These are phyloP conservation scores for Neurospora crassa DNA, from an alignment of 2,329 filamentous ascomycete species.

Conservation along the genomic window DNA sequence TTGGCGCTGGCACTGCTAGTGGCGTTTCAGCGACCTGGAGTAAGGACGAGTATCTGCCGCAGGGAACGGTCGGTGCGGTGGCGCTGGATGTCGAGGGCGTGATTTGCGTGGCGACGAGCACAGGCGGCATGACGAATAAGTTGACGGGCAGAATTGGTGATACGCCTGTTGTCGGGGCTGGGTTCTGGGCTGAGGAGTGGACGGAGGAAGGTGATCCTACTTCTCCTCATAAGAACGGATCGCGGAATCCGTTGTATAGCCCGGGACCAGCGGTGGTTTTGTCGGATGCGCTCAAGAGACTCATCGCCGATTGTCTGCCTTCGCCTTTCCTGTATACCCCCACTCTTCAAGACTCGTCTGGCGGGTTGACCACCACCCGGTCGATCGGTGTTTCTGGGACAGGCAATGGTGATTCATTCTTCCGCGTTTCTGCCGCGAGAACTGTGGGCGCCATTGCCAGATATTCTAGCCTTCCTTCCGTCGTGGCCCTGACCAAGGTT, in stretches of 20 bases:
- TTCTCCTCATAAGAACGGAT: background rate
- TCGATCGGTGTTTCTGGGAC: constrained; percentile 62
- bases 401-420: constrained; percentile 82
- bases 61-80: constrained; percentile 78
- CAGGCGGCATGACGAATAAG: constrained; percentile 82
- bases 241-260: constrained; percentile 1
- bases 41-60: constrained; percentile 58
- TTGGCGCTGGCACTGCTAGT: background rate
- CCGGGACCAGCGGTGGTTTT: constrained; percentile 28
- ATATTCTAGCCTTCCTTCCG: constrained; percentile 44
- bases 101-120: constrained; percentile 57
- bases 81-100: constrained; percentile 69
- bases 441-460: constrained; percentile 65
- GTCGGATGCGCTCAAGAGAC: constrained; percentile 32
- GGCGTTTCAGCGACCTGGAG: constrained; percentile 45
- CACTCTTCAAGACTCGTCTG: background rate
- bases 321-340: constrained; percentile 33
- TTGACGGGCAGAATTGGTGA: constrained; percentile 76
- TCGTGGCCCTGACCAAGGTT: constrained; percentile 52
- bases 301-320: constrained; percentile 53
- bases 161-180: constrained; percentile 73
- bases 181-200: constrained; percentile 90
- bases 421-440: constrained; percentile 60
- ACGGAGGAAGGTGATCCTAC: constrained; percentile 34
- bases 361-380: constrained; percentile 25